Conservation (phyloP, 2,329 filamentous ascomycete genomes). For the Ascochyta fabae region DNA sequence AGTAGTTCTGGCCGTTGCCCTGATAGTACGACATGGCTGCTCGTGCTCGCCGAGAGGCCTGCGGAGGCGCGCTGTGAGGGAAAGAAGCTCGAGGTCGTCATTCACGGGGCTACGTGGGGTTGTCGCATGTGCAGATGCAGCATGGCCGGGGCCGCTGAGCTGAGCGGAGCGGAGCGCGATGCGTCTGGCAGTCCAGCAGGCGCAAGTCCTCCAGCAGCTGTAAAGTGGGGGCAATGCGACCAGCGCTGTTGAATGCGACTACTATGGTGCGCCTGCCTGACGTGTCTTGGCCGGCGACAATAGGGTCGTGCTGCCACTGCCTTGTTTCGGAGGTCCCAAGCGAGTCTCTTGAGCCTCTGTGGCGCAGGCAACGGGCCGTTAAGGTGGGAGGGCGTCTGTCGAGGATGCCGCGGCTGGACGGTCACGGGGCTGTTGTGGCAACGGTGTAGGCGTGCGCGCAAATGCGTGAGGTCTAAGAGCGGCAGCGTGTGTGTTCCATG, state of each 20-base stretch:
- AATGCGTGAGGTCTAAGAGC: neutral
- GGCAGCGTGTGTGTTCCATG: conserved; percentile 7
- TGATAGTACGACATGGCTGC: conserved; percentile 61
- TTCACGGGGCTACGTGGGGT: conserved; percentile 46
- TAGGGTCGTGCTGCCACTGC: conserved; percentile 20
- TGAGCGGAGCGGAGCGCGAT: conserved; percentile 19
- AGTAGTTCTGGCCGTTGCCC: conserved; percentile 61
- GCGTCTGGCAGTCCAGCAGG: conserved; percentile 17
- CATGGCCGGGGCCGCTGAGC: conserved; percentile 41
- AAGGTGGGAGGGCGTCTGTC: conserved; percentile 5
- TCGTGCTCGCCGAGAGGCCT: conserved; percentile 18
- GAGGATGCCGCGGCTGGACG: neutral
- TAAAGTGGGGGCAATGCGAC: conserved; percentile 16
- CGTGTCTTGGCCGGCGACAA: conserved; percentile 8
- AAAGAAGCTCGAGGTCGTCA: conserved; percentile 34
- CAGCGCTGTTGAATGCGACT: conserved; percentile 16
- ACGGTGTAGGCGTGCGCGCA: neutral
- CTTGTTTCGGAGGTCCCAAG: conserved; percentile 23
- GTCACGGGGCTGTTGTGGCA: neutral
- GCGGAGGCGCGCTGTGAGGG: conserved; percentile 24
- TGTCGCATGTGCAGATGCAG: conserved; percentile 43
- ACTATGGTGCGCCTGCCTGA: conserved; percentile 20
- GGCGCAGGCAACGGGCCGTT: conserved; percentile 25
- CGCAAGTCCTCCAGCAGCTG: conserved; percentile 7
- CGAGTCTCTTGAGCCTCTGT: conserved; percentile 21